Percentiles rank a stretch among this genome's conserved stretches.
phyloP scores from a whole-genome alignment of 441 rosid genomes.

The Gossypium trilobum region DNA sequence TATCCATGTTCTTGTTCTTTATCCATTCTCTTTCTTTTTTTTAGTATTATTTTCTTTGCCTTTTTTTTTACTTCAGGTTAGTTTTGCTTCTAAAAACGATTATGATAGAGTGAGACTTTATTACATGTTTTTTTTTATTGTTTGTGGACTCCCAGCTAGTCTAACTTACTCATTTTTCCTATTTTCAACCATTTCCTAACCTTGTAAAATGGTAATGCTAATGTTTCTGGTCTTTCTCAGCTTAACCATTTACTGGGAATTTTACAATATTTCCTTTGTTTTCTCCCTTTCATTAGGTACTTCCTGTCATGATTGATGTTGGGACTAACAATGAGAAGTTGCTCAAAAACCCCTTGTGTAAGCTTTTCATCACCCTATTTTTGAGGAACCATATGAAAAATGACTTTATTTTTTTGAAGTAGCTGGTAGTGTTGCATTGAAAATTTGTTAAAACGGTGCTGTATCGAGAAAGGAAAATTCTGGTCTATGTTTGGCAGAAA shows the following conservation, averaged over 20 bases:
- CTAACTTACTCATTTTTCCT: background rate
- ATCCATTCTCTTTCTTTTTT: background rate
- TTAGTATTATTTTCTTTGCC: background rate
- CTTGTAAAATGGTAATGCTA: background rate
- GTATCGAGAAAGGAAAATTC: background rate
- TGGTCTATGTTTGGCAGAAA: background rate
- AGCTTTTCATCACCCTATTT: slow-evolving; percentile 26
- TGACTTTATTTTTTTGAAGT: background rate
- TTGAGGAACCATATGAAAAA: background rate
- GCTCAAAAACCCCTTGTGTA: slow-evolving; percentile 76
- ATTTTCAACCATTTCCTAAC: background rate
- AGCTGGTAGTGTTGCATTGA: background rate
- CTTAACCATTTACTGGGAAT: background rate
- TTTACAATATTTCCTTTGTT: background rate
- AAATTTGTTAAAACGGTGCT: background rate
- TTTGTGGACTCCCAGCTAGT: background rate
- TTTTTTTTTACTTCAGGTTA: background rate
- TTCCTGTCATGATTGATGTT: slow-evolving; percentile 98
- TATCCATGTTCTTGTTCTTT: background rate
- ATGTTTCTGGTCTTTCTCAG: slow-evolving; percentile 7
- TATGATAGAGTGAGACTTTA: background rate
- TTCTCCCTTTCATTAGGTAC: slow-evolving; percentile 46
- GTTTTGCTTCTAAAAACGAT: background rate
- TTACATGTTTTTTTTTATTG: background rate
- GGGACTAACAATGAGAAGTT: slow-evolving; percentile 94